Base-by-base conservation (phyloP, 2,329 filamentous ascomycete genomes). In the Parastagonospora avenae region DNA sequence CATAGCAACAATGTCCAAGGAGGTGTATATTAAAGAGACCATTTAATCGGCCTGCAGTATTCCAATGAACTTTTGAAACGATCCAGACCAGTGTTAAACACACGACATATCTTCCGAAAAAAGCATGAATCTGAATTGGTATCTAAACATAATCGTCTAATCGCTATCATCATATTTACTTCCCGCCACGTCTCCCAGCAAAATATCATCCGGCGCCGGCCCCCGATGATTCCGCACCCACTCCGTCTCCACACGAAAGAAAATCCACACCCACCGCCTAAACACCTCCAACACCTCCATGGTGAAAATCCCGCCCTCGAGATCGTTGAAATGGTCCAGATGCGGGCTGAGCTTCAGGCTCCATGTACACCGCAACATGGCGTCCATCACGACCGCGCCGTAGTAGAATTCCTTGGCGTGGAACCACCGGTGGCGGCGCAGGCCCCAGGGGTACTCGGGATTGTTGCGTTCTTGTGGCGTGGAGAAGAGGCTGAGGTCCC, bases 241-340 rank as follows among this genome's bases (percentile, higher is more conserved):
- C 78, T 99, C 94, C 16, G 91, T 92, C 79, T 99, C 94, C 35
- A 96, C 87, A 8, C 94, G 85, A 76, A 97, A 91, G 75, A 97
- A 97, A 50, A 97, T 91, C 94, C 94, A 99, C 54, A 97, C 83
- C 92, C 93, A 97, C 50, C 94, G 83, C 41, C 94, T 83, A 39
- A 91, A 81, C 14, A 97, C 89, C 77, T 99, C 94, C 9, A 96
- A 79, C 38, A 90, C 81, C 78, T 97, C 89, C 66, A 97, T 85
- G 24, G 93, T 66, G 70, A 97, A 99, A 38, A 97, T 90, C 7
- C 91, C 91, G 48, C 87, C 87, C 77, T 97, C 94, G 44, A 92
- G 85, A 70, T 96, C 92, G 61, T 89, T 88, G 49, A 96, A 86
- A 70, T 90, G 90, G 70, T 92, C 88, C 50, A 97, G 77, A 70